Conservation (phyloP, 257 asterid species). For the Gentiana straminea region DNA sequence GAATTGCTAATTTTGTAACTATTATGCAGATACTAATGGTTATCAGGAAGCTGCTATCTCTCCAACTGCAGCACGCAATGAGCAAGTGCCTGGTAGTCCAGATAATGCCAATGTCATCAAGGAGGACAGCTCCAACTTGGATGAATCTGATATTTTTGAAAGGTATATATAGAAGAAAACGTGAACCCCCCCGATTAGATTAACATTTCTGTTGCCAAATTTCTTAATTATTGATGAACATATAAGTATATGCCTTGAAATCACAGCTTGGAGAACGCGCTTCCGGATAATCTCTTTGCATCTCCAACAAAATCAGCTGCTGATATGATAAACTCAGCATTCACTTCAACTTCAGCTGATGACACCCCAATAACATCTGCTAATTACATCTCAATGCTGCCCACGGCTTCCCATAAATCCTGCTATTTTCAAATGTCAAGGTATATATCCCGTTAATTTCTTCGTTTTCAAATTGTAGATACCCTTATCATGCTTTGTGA, state of each 20-base stretch:
- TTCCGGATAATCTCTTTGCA: slow-evolving; percentile 78
- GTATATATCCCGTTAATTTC: slow-evolving; percentile 16
- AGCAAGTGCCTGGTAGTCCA: slow-evolving; percentile 25
- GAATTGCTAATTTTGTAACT: slow-evolving; percentile 1
- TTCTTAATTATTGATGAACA: too few relatives aligned
- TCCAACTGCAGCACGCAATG: slow-evolving; percentile 13
- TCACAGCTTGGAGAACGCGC: slow-evolving; percentile 76
- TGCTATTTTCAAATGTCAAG: slow-evolving; percentile 67
- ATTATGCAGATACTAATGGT: slow-evolving; percentile 25
- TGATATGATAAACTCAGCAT: slow-evolving; percentile 21
- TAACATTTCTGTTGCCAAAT: too few relatives aligned
- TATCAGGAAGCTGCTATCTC: slow-evolving; percentile 22
- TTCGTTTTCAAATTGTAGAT: too few relatives aligned
- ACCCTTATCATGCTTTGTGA: too few relatives aligned
- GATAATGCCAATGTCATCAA: slow-evolving; percentile 20
- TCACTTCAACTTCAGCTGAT: slow-evolving; percentile 27
- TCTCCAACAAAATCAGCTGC: slow-evolving; percentile 72
- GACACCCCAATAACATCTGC: slow-evolving; percentile 24
- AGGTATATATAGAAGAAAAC: slow-evolving; percentile 31
- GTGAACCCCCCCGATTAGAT: too few relatives aligned
- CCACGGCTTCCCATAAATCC: slow-evolving; percentile 47
- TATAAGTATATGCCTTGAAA: background rate
- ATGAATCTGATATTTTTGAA: slow-evolving; percentile 30
- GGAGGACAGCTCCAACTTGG: slow-evolving; percentile 24
- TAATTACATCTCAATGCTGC: slow-evolving; percentile 31